These are phyloP conservation scores for Mollisiaceae sp. DNA, from an alignment of 2,329 filamentous ascomycete species.

Conservation along the genomic window DNA sequence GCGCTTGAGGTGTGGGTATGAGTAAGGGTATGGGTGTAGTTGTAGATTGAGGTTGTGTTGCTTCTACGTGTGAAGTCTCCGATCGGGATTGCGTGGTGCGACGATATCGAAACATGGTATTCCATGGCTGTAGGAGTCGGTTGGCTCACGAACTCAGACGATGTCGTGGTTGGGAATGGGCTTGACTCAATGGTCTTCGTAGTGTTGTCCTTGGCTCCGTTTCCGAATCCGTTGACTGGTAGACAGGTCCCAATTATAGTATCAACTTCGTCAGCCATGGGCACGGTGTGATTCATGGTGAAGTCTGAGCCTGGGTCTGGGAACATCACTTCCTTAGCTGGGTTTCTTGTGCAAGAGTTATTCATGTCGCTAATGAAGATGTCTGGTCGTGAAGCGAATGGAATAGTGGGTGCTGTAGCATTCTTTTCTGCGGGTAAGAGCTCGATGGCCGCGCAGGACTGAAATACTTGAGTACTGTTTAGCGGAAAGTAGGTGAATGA, in stretches of 20 bases:
- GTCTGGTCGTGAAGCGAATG: conserved; percentile 8
- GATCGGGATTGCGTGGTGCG: neutral
- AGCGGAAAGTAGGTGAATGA: neutral
- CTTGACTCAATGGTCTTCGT: neutral
- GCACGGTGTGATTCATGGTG: conserved; percentile 3
- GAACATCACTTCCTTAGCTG: conserved; percentile 2
- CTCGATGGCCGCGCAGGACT: neutral
- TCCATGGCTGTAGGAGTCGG: too few relatives aligned
- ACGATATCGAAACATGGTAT: neutral
- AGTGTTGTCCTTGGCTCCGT: neutral
- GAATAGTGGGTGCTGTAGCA: neutral
- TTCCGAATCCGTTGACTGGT: conserved; percentile 10
- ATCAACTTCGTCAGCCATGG: neutral
- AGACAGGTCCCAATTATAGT: neutral
- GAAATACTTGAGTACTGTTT: neutral
- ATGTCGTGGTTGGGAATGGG: neutral
- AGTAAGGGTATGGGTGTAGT: neutral
- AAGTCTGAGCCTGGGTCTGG: neutral
- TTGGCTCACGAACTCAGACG: neutral
- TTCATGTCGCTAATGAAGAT: neutral
- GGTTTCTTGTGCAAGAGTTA: neutral
- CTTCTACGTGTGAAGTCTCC: neutral
- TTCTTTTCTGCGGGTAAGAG: neutral
- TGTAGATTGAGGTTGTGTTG: neutral
- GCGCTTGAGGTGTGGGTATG: neutral